Evolutionary conservation across 2,329 filamentous ascomycete species (phyloP).

Genomic region (Alternaria consortialis): DNA sequence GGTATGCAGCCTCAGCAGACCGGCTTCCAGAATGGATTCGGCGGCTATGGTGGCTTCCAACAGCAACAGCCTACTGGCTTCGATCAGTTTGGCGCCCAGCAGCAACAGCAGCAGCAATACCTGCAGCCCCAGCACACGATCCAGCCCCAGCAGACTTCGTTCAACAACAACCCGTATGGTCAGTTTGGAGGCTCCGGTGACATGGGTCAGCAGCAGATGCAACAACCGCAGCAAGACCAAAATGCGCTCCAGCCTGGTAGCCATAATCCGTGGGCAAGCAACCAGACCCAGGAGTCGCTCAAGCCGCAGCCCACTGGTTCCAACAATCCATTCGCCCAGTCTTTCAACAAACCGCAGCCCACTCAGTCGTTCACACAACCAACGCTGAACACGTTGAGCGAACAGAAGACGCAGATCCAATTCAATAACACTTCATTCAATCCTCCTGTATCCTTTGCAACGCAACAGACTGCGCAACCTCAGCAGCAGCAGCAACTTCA

Average conservation of each 20-base stretch:
- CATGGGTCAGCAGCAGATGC: constrained; percentile 43
- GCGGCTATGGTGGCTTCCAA: constrained; percentile 64
- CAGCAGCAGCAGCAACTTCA: constrained; percentile 52
- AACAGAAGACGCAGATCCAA: constrained; percentile 79
- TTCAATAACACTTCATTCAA: constrained; percentile 64
- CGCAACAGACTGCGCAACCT: constrained; percentile 52
- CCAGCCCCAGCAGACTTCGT: constrained; percentile 68
- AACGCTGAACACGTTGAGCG: constrained; percentile 77
- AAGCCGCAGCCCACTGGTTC: constrained; percentile 90
- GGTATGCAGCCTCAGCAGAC: constrained; percentile 71
- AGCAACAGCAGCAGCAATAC: constrained; percentile 29
- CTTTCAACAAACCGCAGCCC: constrained; percentile 69
- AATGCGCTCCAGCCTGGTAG: constrained; percentile 76
- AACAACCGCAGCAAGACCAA: constrained; percentile 65
- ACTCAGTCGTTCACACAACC: constrained; percentile 68
- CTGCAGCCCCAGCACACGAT: constrained; percentile 53
- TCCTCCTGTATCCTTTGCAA: constrained; percentile 57
- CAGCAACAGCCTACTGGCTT: constrained; percentile 71
- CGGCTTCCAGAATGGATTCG: constrained; percentile 74
- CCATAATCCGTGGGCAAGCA: constrained; percentile 89
- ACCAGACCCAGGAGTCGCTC: constrained; percentile 70
- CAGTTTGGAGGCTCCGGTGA: constrained; percentile 49
- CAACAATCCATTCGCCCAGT: constrained; percentile 93
- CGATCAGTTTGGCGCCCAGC: constrained; percentile 62
- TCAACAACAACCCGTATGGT: constrained; percentile 57